These are phyloP conservation scores for Zhuliangozyma parablackwelliae DNA, from an alignment of 1,139 yeast species.

Conservation along the genomic window DNA sequence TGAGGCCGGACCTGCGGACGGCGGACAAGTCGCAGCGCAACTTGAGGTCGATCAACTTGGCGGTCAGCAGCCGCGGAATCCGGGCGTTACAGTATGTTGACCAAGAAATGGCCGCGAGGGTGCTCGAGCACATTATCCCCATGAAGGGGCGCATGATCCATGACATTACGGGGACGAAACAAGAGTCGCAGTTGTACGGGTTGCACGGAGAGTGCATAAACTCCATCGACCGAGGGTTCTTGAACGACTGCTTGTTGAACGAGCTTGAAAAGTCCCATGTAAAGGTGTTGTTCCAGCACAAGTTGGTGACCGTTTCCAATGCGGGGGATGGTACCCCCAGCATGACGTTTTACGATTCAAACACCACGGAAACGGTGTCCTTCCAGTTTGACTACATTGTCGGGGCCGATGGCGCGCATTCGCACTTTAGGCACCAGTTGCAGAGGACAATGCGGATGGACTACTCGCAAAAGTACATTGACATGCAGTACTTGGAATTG, in stretches of 20 bases:
- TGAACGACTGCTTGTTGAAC: constrained; percentile 62
- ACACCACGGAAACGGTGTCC: constrained; percentile 12
- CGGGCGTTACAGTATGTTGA: constrained; percentile 63
- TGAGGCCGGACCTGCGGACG: constrained; percentile 37
- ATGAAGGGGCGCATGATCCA: constrained; percentile 92
- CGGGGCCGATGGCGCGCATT: constrained; percentile 87
- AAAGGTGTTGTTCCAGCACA: constrained; percentile 51
- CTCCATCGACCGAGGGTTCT: constrained; percentile 71
- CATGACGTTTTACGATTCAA: constrained; percentile 18
- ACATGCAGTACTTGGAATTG: constrained; percentile 78
- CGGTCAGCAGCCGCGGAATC: constrained; percentile 82
- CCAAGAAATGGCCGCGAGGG: constrained; percentile 48
- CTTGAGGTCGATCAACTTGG: constrained; percentile 76
- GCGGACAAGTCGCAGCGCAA: constrained; percentile 22
- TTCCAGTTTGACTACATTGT: constrained; percentile 54
- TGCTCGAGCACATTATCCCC: constrained; percentile 65
- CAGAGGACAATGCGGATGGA: constrained; percentile 69
- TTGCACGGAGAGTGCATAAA: constrained; percentile 81
- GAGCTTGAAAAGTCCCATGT: constrained; percentile 51
- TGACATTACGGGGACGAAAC: constrained; percentile 53
- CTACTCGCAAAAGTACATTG: constrained; percentile 71
- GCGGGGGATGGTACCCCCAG: constrained; percentile 14
- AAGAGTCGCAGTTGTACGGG: constrained; percentile 72
- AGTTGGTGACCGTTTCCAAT: constrained; percentile 39
- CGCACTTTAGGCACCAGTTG: constrained; percentile 66